Conservation (phyloP, 2,329 filamentous ascomycete genomes). For the Zelopaecilomyces penicillatus region DNA sequence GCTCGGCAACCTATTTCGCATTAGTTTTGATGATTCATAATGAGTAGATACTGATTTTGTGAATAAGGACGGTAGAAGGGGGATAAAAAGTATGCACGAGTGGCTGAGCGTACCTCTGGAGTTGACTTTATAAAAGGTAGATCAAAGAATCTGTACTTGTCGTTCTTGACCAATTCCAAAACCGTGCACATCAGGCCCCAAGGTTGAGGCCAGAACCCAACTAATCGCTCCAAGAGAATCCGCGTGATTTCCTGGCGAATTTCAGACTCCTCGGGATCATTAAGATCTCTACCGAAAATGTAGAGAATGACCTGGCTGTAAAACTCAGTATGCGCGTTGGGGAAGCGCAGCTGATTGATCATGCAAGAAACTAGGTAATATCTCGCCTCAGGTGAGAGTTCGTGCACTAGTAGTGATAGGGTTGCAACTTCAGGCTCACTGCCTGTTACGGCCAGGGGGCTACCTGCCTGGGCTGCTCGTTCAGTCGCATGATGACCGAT, state of each 20-base stretch:
- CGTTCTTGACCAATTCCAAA: constrained; percentile 84
- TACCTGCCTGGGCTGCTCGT: constrained; percentile 48
- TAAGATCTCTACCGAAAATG: constrained; percentile 69
- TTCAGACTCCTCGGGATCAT: constrained; percentile 66
- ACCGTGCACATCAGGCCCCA: constrained; percentile 90
- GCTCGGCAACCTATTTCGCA: constrained; percentile 25
- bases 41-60: too few relatives aligned
- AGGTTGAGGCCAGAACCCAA: constrained; percentile 85
- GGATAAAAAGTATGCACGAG: background rate
- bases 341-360: constrained; percentile 84
- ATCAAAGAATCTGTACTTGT: constrained; percentile 85
- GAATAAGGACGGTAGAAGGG: too few relatives aligned
- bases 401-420: constrained; percentile 67
- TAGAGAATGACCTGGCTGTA: constrained; percentile 81
- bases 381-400: constrained; percentile 66
- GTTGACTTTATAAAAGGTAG: constrained; percentile 84
- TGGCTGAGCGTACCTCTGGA: constrained; percentile 57
- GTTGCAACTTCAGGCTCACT: constrained; percentile 54
- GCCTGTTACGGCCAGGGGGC: constrained; percentile 40
- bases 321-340: constrained; percentile 84
- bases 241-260: constrained; percentile 87
- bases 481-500: constrained; percentile 66
- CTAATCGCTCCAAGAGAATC: constrained; percentile 77
- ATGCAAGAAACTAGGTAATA: constrained; percentile 81
- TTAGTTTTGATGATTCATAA: constrained; percentile 6